A percentile compares a stretch with the other conserved stretches of the same genome.
Conservation (phyloP, 2,329 filamentous ascomycete genomes). For the Cladobotryum protrusum region DNA sequence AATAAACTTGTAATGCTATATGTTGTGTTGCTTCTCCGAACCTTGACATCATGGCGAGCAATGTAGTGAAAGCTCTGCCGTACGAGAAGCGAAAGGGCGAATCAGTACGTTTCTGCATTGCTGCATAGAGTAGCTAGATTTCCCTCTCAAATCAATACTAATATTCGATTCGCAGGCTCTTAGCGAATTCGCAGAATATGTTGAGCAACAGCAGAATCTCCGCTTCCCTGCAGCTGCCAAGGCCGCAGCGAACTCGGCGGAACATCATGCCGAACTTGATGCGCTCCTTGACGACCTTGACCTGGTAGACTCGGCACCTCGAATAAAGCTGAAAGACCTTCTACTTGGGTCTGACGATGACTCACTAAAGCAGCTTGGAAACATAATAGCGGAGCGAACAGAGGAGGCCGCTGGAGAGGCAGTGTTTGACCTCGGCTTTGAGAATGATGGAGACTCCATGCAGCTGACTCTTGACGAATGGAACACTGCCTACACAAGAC, state of each 20-base stretch:
- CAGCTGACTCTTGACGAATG: slow-evolving; percentile 67
- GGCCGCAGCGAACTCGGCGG: slow-evolving; percentile 21
- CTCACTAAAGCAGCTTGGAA: slow-evolving; percentile 55
- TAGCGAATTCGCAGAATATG: slow-evolving; percentile 95
- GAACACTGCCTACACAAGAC: slow-evolving; percentile 60
- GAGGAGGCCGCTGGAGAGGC: slow-evolving; percentile 83
- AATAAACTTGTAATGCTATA: slow-evolving; percentile 9
- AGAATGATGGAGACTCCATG: slow-evolving; percentile 86
- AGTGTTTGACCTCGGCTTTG: slow-evolving; percentile 85
- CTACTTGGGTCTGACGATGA: slow-evolving; percentile 60
- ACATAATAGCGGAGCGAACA: slow-evolving; percentile 61
- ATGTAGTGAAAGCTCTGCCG: slow-evolving; percentile 55
- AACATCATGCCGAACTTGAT: slow-evolving; percentile 77
- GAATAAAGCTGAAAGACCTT: slow-evolving; percentile 67
- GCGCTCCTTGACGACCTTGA: slow-evolving; percentile 89
- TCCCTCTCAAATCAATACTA: background rate
- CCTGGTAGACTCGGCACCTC: slow-evolving; percentile 61
- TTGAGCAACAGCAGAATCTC: slow-evolving; percentile 82
- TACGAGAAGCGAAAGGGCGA: slow-evolving; percentile 84
- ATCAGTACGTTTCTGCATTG: slow-evolving; percentile 50
- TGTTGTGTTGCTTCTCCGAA: slow-evolving; percentile 17
- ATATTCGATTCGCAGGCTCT: slow-evolving; percentile 48
- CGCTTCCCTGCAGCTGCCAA: slow-evolving; percentile 48
- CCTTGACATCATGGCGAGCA: slow-evolving; percentile 44
- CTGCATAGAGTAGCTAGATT: background rate